These are phyloP conservation scores for Nevesoporus exiguus DNA, from an alignment of 768 basidiomycete species.

Conservation along the genomic window DNA sequence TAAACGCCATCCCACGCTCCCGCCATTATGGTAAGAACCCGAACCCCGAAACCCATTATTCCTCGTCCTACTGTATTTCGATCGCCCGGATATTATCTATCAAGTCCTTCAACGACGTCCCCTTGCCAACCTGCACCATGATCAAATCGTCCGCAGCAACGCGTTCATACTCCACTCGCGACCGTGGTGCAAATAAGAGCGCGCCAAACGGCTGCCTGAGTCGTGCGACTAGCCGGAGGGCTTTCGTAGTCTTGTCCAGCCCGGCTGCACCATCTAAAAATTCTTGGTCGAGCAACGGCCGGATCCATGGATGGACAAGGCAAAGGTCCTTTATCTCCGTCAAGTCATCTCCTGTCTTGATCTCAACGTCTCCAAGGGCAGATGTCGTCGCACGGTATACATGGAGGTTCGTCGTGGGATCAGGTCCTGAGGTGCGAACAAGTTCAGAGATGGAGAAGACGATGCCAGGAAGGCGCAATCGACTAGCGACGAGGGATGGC, in stretches of 20 bases:
- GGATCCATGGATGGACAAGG: conserved; percentile 18
- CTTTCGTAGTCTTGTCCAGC: background rate
- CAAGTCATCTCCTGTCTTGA: conserved; percentile 5
- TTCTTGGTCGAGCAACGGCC: conserved; percentile 2
- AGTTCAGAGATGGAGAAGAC: background rate
- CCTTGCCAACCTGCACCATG: background rate
- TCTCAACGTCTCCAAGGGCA: background rate
- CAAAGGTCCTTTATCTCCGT: background rate
- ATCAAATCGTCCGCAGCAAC: conserved; percentile 14
- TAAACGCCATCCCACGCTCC: no score
- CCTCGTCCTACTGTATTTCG: background rate
- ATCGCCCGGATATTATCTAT: background rate
- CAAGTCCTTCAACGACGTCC: background rate
- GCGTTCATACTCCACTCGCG: conserved; percentile 3
- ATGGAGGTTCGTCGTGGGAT: no score
- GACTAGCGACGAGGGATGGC: background rate
- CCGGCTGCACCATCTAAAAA: background rate
- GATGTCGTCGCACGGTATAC: conserved; percentile 3
- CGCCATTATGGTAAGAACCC: no score
- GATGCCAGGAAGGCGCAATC: conserved; percentile 4
- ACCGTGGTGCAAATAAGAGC: conserved; percentile 1
- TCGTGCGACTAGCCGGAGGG: background rate
- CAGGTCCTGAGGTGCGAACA: no score
- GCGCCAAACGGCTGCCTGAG: conserved; percentile 4
- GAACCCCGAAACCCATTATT: background rate